phyloP scores from a whole-genome alignment of 371 early-diverging fungal species.

The Hamiltosporidium tvaerminnensis region DNA sequence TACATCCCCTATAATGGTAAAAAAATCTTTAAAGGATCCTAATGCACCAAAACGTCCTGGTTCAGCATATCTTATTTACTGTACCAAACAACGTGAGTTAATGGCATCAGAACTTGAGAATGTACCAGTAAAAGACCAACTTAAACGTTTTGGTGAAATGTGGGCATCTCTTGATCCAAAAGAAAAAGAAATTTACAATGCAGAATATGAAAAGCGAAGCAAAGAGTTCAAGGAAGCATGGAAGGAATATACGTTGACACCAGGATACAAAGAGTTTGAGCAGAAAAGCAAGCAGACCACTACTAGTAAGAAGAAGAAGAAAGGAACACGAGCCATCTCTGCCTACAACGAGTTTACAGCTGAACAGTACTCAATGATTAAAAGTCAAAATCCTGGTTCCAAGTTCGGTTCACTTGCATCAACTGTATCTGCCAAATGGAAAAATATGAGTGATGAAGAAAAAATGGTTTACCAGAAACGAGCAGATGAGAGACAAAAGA shows the following conservation, averaged over 20 bases:
- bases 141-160: neutral
- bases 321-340: neutral
- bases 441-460: neutral
- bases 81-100: neutral
- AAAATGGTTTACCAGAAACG: neutral
- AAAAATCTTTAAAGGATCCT: too few relatives aligned
- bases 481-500: neutral
- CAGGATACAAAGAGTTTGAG: neutral
- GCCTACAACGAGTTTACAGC: neutral
- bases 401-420: neutral
- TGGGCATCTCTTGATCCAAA: neutral
- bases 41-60: neutral
- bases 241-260: neutral
- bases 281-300: neutral
- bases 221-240: neutral
- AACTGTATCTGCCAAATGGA: neutral
- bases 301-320: neutral
- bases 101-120: neutral
- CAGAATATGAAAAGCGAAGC: neutral
- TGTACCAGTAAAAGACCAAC: neutral
- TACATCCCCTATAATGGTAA: too few relatives aligned
- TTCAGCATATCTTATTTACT: neutral
- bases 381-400: neutral
- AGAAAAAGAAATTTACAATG: neutral
- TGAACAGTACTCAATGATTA: neutral